phyloP scores from a whole-genome alignment of 176 grass and related monocot species.

The Paspalum vaginatum region DNA sequence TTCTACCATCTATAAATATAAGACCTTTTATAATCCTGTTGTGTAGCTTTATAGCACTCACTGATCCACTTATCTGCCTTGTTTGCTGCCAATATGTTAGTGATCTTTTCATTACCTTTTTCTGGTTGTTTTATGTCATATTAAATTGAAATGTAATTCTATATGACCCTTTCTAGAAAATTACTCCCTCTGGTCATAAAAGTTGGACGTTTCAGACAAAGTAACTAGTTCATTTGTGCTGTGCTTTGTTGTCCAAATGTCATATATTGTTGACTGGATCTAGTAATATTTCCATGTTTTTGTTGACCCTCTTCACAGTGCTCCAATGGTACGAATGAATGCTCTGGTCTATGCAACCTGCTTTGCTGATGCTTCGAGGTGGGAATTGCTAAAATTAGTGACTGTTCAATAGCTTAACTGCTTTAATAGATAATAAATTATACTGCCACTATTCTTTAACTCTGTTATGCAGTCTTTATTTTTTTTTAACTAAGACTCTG shows the following conservation, averaged over 20 bases:
- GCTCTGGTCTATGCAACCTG: constrained; percentile 85
- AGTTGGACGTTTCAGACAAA: no score
- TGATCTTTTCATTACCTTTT: neutral
- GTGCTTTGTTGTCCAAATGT: no score
- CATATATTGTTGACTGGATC: no score
- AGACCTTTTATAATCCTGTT: neutral
- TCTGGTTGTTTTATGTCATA: neutral
- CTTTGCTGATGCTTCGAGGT: constrained; percentile 95
- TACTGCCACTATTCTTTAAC: constrained; percentile 7
- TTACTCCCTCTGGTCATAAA: neutral
- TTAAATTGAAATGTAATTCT: constrained; percentile 10
- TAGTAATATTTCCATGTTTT: constrained; percentile 26
- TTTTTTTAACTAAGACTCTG: neutral
- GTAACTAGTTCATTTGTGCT: no score
- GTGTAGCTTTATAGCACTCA: neutral
- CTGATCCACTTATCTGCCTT: neutral
- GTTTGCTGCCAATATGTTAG: constrained; percentile 12
- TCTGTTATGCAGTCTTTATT: constrained; percentile 4
- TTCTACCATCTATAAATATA: neutral
- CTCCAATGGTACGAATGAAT: constrained; percentile 85
- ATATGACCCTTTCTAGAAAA: constrained; percentile 12
- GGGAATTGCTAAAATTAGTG: constrained; percentile 25
- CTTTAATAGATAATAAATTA: constrained; percentile 20
- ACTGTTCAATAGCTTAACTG: constrained; percentile 2
- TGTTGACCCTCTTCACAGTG: constrained; percentile 51